Percentiles rank a stretch among this genome's conserved stretches.
Conservation (phyloP, 2,329 filamentous ascomycete genomes). For the Diplodia scrobiculata region DNA sequence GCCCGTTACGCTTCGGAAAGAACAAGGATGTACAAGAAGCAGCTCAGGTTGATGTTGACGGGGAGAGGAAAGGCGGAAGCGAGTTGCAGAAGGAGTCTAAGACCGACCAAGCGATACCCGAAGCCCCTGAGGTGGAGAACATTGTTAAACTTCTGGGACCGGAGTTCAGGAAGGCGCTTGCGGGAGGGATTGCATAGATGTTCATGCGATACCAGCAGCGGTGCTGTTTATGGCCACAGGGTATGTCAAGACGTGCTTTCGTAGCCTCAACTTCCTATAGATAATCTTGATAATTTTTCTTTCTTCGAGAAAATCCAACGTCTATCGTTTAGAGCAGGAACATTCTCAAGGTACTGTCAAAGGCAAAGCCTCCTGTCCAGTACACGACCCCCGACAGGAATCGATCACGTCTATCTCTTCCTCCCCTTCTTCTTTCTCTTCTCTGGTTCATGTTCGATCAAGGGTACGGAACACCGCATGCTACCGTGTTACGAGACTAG, state of each 20-base stretch:
- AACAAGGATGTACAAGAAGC: slow-evolving; percentile 44
- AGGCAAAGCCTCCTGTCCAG: not conserved
- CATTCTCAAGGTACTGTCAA: not conserved
- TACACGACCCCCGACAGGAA: too few species aligned
- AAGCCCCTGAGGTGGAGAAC: slow-evolving; percentile 37
- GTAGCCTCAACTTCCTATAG: slow-evolving; percentile 4
- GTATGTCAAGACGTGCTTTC: slow-evolving; percentile 8
- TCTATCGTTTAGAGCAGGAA: not conserved
- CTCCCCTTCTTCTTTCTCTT: not conserved
- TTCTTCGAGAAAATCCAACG: slow-evolving; percentile 14
- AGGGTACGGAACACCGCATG: not conserved
- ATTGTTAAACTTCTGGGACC: slow-evolving; percentile 40
- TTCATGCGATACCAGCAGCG: not conserved
- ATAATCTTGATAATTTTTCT: slow-evolving; percentile 8
- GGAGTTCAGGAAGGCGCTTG: slow-evolving; percentile 41
- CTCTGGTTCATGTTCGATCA: not conserved
- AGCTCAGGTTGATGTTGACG: slow-evolving; percentile 42
- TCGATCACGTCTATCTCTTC: not conserved
- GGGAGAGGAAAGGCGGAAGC: slow-evolving; percentile 37
- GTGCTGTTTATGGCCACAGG: not conserved
- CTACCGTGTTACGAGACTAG: not conserved
- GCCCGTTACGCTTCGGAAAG: slow-evolving; percentile 53
- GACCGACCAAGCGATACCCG: slow-evolving; percentile 36
- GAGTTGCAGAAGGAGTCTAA: slow-evolving; percentile 33
- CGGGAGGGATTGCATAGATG: slow-evolving; percentile 27